A percentile compares a stretch with the other conserved stretches of the same genome.
Evolutionary conservation across 768 basidiomycete genomes (phyloP).

Genomic region (Lactarius hengduanensis): DNA sequence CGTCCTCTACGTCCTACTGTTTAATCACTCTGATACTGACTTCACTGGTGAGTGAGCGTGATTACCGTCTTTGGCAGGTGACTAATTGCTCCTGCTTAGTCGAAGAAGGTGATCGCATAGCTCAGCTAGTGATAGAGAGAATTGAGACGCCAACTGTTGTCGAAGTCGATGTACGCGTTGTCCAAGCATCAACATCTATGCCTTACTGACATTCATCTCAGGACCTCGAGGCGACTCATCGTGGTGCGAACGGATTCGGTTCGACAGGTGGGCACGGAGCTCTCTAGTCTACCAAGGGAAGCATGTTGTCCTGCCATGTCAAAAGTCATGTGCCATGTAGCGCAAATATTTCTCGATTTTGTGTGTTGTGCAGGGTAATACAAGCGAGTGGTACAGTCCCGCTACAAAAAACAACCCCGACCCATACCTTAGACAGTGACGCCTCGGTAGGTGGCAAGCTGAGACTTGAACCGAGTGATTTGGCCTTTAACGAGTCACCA

Average conservation of each 20-base stretch:
- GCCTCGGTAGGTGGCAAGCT: constrained; percentile 47
- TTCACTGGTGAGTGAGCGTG: constrained; percentile 61
- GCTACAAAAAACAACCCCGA: neutral
- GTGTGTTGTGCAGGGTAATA: constrained; percentile 1
- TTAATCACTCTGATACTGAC: constrained; percentile 88
- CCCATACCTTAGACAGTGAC: constrained; percentile 30
- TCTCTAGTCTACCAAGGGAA: neutral
- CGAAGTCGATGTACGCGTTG: constrained; percentile 73
- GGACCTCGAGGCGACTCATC: constrained; percentile 81
- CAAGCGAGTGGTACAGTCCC: neutral
- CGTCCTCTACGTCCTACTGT: constrained; percentile 84
- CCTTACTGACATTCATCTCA: constrained; percentile 35
- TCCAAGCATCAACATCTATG: neutral
- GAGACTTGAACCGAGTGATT: constrained; percentile 39
- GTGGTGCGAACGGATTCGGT: constrained; percentile 88
- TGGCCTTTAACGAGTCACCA: constrained; percentile 27
- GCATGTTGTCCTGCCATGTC: neutral
- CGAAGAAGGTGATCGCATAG: constrained; percentile 90
- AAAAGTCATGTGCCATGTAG: constrained; percentile 37
- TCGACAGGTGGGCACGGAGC: constrained; percentile 83
- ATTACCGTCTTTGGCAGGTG: constrained; percentile 6
- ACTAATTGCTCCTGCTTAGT: constrained; percentile 47
- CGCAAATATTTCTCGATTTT: constrained; percentile 6
- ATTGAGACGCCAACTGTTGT: constrained; percentile 83
- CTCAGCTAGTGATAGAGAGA: constrained; percentile 90